Conservation (phyloP, 1,139 yeast species). For the Suhomyces panamericanus region DNA sequence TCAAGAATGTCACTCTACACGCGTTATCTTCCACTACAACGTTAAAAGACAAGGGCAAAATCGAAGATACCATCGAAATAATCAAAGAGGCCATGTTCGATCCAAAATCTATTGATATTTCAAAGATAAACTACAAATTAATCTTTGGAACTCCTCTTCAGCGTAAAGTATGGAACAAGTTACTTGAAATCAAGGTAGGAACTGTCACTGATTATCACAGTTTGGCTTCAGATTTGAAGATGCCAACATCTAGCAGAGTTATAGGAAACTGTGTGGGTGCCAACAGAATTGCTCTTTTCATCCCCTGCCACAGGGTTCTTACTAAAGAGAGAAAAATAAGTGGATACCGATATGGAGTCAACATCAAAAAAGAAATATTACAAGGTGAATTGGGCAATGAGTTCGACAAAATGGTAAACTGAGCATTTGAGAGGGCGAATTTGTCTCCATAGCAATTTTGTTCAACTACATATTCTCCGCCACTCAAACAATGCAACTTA, state of each 20-base stretch:
- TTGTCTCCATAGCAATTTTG: too few relatives aligned
- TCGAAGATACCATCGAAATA: constrained; percentile 15
- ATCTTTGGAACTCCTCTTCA: constrained; percentile 28
- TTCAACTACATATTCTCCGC: too few relatives aligned
- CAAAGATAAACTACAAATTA: constrained; percentile 12
- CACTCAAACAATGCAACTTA: too few relatives aligned
- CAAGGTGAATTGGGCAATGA: constrained; percentile 12
- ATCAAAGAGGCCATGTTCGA: constrained; percentile 16
- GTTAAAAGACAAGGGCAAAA: constrained; percentile 3
- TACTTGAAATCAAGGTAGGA: constrained; percentile 18
- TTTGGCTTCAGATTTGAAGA: constrained; percentile 19
- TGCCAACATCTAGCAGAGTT: constrained; percentile 22
- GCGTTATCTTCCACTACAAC: constrained; percentile 6
- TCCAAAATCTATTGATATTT: constrained; percentile 12
- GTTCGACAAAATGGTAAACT: neutral
- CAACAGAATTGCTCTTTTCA: constrained; percentile 24
- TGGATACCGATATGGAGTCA: constrained; percentile 27
- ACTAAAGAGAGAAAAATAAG: constrained; percentile 19
- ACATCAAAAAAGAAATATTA: constrained; percentile 18
- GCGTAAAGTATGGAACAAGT: constrained; percentile 23
- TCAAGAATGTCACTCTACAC: constrained; percentile 3
- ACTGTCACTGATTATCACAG: constrained; percentile 18
- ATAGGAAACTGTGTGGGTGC: constrained; percentile 29
- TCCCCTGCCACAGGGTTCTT: constrained; percentile 30
- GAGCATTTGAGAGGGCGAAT: too few relatives aligned